phyloP scores from a whole-genome alignment of 2,329 filamentous ascomycete species.

The Fusarium staphyleae region DNA sequence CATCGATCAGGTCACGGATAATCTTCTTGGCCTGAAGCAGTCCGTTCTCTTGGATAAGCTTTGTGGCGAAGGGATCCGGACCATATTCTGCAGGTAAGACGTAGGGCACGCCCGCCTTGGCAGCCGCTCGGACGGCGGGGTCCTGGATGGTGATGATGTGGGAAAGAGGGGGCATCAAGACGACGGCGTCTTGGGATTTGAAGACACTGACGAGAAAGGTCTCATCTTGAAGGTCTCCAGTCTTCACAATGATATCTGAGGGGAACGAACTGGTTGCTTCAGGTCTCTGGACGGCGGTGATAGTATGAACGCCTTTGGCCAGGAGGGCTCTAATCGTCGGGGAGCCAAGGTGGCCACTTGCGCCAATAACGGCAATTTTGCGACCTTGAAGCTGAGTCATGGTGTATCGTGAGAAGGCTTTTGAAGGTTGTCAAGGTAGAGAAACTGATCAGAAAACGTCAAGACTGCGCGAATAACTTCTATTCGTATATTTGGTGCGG shows the following conservation, averaged over 20 bases:
- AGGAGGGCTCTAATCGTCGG: conserved; percentile 8
- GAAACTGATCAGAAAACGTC: too few species aligned
- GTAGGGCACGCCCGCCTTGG: conserved; percentile 7
- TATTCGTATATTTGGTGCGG: too few species aligned
- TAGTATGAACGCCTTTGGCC: conserved; percentile 1
- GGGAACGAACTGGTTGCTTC: conserved; percentile 13
- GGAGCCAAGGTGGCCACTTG: conserved; percentile 10
- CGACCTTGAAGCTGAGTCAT: conserved; percentile 16
- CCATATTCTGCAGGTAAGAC: conserved; percentile 21
- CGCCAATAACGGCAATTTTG: conserved; percentile 12
- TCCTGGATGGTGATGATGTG: conserved; percentile 19
- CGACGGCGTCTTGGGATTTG: conserved; percentile 11
- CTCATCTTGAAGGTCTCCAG: conserved; percentile 11
- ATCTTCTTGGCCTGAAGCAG: conserved; percentile 15
- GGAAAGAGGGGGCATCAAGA: conserved; percentile 18
- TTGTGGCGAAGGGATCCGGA: conserved; percentile 10
- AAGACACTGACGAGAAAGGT: conserved; percentile 7
- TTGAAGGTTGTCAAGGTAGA: too few species aligned
- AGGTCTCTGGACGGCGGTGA: conserved; percentile 16
- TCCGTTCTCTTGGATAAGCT: conserved; percentile 13
- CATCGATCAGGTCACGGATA: conserved; percentile 13
- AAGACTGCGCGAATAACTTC: too few species aligned
- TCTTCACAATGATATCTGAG: neutral
- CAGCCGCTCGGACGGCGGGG: conserved; percentile 18
- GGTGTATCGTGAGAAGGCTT: neutral